A percentile compares a stretch with the other conserved stretches of the same genome.
Conservation (phyloP, 2,329 filamentous ascomycete genomes). For the Gaeumannomyces tritici region DNA sequence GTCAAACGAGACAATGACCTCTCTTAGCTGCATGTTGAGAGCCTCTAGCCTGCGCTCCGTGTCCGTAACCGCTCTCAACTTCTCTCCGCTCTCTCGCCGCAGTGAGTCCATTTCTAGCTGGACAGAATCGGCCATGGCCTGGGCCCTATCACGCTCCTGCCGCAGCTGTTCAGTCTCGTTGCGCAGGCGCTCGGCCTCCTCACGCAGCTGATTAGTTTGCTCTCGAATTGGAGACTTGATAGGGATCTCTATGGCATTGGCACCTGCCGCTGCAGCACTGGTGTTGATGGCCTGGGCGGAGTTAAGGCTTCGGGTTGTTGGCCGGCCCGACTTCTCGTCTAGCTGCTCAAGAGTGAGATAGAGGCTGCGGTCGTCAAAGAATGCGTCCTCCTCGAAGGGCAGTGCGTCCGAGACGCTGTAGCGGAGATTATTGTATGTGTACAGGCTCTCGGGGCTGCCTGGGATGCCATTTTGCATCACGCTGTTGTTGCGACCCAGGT, state of each 20-base stretch:
- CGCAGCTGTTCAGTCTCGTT: conserved; percentile 18
- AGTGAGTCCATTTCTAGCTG: conserved; percentile 25
- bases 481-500: background rate
- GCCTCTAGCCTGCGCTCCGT: conserved; percentile 58
- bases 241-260: conserved; percentile 46
- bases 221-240: conserved; percentile 46
- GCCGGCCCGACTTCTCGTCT: conserved; percentile 31
- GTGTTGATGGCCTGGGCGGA: background rate
- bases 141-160: conserved; percentile 18
- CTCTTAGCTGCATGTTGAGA: conserved; percentile 56
- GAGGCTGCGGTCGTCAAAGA: conserved; percentile 69
- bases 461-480: conserved; percentile 45
- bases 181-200: conserved; percentile 25
- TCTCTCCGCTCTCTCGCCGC: conserved; percentile 22
- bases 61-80: conserved; percentile 43
- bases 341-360: conserved; percentile 61
- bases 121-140: conserved; percentile 16
- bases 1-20: conserved; percentile 56
- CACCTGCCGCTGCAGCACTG: conserved; percentile 13
- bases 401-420: conserved; percentile 41
- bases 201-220: conserved; percentile 39
- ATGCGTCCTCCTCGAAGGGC: conserved; percentile 39
- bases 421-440: conserved; percentile 52
- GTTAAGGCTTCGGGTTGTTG: conserved; percentile 1
- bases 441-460: conserved; percentile 68